A percentile compares a stretch with the other conserved stretches of the same genome.
phyloP scores from a whole-genome alignment of 2,329 filamentous ascomycete genomes.

The Colletotrichum sp. region DNA sequence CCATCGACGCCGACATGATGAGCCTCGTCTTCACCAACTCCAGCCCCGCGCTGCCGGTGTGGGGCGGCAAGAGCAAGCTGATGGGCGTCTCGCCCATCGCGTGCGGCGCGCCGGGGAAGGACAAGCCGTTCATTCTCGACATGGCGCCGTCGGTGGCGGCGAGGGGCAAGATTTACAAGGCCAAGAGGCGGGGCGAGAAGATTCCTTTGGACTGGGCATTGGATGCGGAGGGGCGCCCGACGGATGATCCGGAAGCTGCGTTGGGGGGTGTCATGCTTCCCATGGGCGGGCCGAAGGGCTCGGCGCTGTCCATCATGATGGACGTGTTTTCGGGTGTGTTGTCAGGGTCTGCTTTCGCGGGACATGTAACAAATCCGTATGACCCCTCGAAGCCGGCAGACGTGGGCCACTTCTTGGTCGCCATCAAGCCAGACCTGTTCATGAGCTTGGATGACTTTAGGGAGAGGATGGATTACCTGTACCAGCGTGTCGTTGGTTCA shows the following conservation, averaged over 20 bases:
- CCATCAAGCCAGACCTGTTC: constrained; percentile 77
- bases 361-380: constrained; percentile 78
- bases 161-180: constrained; percentile 76
- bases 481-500: constrained; percentile 56
- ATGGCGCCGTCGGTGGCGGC: constrained; percentile 76
- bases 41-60: constrained; percentile 74
- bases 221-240: constrained; percentile 71
- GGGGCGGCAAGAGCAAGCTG: constrained; percentile 71
- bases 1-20: constrained; percentile 74
- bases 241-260: constrained; percentile 73
- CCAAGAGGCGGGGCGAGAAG: constrained; percentile 68
- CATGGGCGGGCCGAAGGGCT: constrained; percentile 86
- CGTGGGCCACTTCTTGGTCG: constrained; percentile 77
- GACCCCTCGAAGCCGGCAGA: constrained; percentile 71
- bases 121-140: constrained; percentile 73
- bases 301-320: constrained; percentile 83
- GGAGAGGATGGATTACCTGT: constrained; percentile 61
- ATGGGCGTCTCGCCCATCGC: constrained; percentile 78
- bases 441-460: constrained; percentile 74
- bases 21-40: constrained; percentile 75
- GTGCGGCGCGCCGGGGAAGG: constrained; percentile 72
- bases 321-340: constrained; percentile 84
- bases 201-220: constrained; percentile 79
- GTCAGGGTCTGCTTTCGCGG: constrained; percentile 79
- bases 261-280: constrained; percentile 82